These are phyloP conservation scores for Glaciozyma martinii DNA, from an alignment of 768 basidiomycete genomes.

Conservation along the genomic window DNA sequence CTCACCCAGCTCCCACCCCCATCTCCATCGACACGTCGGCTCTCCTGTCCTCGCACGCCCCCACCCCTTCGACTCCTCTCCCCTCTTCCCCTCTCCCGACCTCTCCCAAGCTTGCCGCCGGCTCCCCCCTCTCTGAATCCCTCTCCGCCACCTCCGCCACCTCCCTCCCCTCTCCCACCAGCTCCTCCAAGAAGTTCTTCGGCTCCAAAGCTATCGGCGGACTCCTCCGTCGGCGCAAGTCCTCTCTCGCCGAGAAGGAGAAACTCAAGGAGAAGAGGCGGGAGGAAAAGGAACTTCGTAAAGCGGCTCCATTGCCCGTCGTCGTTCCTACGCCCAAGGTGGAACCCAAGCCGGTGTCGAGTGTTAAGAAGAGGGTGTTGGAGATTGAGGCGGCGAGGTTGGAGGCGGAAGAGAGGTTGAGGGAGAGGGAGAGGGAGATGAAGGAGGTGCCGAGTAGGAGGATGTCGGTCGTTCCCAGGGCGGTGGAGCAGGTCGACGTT, in stretches of 20 bases:
- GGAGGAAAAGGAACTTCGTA: background rate
- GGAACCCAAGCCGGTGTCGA: background rate
- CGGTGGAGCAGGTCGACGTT: background rate
- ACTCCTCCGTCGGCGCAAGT: conserved; percentile 13
- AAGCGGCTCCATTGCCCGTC: background rate
- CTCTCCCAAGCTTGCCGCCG: background rate
- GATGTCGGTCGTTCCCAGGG: background rate
- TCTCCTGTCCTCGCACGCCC: background rate
- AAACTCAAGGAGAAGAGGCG: conserved; percentile 8
- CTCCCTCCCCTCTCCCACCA: background rate
- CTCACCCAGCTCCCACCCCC: no score
- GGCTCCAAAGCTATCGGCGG: conserved; percentile 1
- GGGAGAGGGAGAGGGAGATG: background rate
- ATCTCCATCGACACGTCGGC: background rate
- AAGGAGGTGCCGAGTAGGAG: background rate
- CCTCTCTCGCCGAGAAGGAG: background rate
- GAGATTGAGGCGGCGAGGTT: conserved; percentile 22
- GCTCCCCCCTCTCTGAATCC: background rate
- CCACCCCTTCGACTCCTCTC: background rate
- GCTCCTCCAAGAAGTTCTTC: conserved; percentile 4
- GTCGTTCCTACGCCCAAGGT: background rate
- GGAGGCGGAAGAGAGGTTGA: background rate
- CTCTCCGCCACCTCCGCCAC: background rate
- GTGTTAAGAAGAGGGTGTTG: conserved; percentile 24
- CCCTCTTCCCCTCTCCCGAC: background rate